Evolutionary conservation across 352 stramenopile species (phyloP), one percentile per base, ranked within the genome.

Genomic region (Pythium guiyangense): DNA sequence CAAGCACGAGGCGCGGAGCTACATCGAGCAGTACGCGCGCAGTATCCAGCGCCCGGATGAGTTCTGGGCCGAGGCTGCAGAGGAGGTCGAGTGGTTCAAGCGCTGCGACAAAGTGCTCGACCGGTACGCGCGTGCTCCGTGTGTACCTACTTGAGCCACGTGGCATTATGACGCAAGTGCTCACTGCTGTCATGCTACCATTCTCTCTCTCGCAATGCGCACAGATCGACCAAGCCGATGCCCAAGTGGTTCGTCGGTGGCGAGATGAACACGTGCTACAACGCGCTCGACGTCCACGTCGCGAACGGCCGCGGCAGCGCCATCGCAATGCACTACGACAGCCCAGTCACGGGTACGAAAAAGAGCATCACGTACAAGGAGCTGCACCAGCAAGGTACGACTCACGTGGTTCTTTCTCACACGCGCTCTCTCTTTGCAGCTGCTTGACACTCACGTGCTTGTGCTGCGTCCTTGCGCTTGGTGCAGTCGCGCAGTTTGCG

Each of bases 261-360:
- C 20, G 63, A 84, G 59, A 83, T 86, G 66, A 88, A 88, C 59
- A 82, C 74, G 63, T 77, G 75, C 72, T 88, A 84, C 64, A 88
- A 86, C 45, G 67, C 70, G 40, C 56, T 88, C 31, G 78, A 88
- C 56, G 67, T 83, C 27, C 76, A 86, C 43, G 78, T 86, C 43
- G 64, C 66, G 31, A 67, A 62, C n/a, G 75, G 75, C 40, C 66
- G 73, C n/a, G 80, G 79, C 44, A 69, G 86, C 35, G 65, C 70
- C 25, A 47, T 73, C 35, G 80, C 80, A 4, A 67, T 90, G 26
- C 62, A 73, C 44, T 88, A 88, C 52, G 74, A 88, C 52, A 84
- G 77, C 49, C 72, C 74, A 26, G 64, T 88, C 3, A 88, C 85
- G 0, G 66, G 51, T 31, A 83, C 66, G 58, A 83, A 88, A 56